Evolutionary conservation across 2,329 filamentous ascomycete species (phyloP).

Genomic region (Ascochyta clinopodiicola): DNA sequence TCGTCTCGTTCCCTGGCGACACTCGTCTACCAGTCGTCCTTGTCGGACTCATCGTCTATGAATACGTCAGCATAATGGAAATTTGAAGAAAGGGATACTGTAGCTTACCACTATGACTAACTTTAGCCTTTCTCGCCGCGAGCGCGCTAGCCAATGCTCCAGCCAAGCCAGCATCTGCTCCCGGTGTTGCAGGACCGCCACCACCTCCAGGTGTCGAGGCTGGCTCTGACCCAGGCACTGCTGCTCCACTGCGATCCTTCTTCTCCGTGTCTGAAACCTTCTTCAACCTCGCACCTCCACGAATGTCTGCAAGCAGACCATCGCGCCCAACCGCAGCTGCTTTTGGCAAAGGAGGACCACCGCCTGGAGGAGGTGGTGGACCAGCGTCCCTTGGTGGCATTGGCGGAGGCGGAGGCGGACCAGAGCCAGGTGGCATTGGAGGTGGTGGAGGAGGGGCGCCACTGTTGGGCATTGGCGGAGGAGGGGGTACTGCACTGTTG

Average conservation of each 20-base stretch:
- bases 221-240: conserved; percentile 59
- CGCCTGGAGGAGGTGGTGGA: conserved; percentile 46
- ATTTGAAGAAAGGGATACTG: background rate
- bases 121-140: conserved; percentile 88
- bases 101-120: conserved; percentile 84
- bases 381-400: conserved; percentile 37
- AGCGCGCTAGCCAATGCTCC: conserved; percentile 77
- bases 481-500: conserved; percentile 47
- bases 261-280: conserved; percentile 77
- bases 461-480: conserved; percentile 36
- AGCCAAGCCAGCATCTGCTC: conserved; percentile 50
- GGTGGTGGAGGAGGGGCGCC: conserved; percentile 56
- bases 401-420: conserved; percentile 51
- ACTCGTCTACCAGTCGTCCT: conserved; percentile 71
- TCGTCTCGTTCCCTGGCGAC: background rate
- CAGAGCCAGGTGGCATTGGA: conserved; percentile 30
- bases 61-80: conserved; percentile 33
- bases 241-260: conserved; percentile 71
- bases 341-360: conserved; percentile 42
- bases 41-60: conserved; percentile 76
- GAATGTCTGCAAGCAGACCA: conserved; percentile 74
- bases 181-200: conserved; percentile 44
- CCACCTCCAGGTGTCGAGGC: conserved; percentile 59
- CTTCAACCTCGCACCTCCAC: conserved; percentile 69
- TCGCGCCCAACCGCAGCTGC: conserved; percentile 57